Base-by-base conservation (phyloP, 805 yeast genomes). In the Ogataea ramenticola region DNA sequence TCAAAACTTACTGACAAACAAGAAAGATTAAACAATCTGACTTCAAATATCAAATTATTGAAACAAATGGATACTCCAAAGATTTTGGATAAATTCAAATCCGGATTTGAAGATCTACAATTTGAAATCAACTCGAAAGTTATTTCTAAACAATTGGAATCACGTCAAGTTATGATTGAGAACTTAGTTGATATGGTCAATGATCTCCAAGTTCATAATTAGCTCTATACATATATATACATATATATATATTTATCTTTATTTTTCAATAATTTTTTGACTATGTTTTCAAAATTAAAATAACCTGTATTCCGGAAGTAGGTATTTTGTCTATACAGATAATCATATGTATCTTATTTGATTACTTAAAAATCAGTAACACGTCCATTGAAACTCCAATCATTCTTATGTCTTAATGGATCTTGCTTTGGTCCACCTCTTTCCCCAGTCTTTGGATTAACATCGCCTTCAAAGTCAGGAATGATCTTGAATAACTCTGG, bases 391-490 rank as follows among this genome's bases (percentile, higher is more conserved):
- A 83, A 93, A 9, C 96, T 82, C 78, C 95, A 93, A 55, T 90
- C 98, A 16, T 89, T 89, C 55, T 87, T 91, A 44, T 62, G 66
- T 55, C 80, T 79, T 50, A 88, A 71, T 0, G 99, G 99, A 58
- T 93, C 97, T 62, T 93, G 98, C 58, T 93, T 93, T 22, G 99
- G 99, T 0, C 99, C 99, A 40, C 96, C 96, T 20, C 83, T 72
- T 65, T 93, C 99, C 3, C 99, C 99, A 1, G 99, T 93, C 46
- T 70, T 75, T 0, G 99, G 99, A 59, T 93, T 93, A 16, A 74
- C 79, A 49, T 89, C 90, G 1, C 99, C 99, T 64, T 90, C 96
- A 59, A 93, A 93, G 57, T 93, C 99, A 2, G 96, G 96, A 43
- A 89, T 82, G 3, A 89, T 82, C 61, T 83, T 79, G 60, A 84